Base-by-base conservation (phyloP, 345 rosid species). In the Stellera chamaejasme region DNA sequence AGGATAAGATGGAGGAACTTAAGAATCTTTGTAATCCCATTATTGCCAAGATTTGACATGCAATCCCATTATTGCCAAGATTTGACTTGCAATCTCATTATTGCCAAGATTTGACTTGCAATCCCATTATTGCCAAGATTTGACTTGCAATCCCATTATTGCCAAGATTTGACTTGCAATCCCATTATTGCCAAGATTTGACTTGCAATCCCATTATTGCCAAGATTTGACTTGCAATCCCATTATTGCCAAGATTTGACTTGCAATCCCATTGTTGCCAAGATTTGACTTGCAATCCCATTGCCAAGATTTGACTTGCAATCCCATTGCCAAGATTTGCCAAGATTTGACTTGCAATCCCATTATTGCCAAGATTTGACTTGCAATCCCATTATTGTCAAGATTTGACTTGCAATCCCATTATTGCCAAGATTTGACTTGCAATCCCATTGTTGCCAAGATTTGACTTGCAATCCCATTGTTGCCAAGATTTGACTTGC, bases 311-410 rank as follows among this genome's bases (percentile, higher is more conserved):
- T 19, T 19, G 23, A 19, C 23, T n/a, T 82, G 94, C 73, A 82
- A 80, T 59, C 94, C 94, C 1, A 82, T 85, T 69, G 82, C n/a
- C n/a, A n/a, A n/a, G n/a, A n/a, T n/a, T 85, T n/a, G 90, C 90
- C 0, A 85, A 80, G 80, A 80, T 76, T 19, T 19, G 23, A 19
- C 23, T n/a, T 82, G 94, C 73, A 82, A 80, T 59, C 94, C 94
- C 1, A 82, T 85, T 69, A 85, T 85, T n/a, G 90, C 90, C 0
- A 85, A 80, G 80, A 80, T 76, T 19, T 19, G 23, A 19, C 23
- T n/a, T 82, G 94, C 73, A 82, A 80, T 59, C 94, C 94, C 1
- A 82, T 85, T 69, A 85, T 85, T n/a, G 90, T 87, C 0, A 85
- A 80, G 80, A 80, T 76, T 19, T 19, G 23, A 19, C 23, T n/a